Conservation (phyloP, 768 basidiomycete genomes). For the Dentipellis sp. region DNA sequence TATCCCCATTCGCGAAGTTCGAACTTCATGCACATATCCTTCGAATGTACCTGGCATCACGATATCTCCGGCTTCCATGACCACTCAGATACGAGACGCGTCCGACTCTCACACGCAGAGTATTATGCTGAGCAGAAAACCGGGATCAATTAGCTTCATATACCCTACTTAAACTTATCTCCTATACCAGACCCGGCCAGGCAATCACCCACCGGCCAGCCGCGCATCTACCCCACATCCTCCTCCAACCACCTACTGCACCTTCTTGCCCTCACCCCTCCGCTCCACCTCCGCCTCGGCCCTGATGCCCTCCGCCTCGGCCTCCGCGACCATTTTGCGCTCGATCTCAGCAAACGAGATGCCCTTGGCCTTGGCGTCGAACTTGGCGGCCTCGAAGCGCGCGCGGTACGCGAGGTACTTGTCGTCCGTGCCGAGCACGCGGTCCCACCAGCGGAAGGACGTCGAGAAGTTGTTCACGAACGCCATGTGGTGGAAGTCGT, state of each 20-base stretch:
- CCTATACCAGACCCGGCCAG: too few species aligned
- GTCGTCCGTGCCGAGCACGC: slow-evolving; percentile 80
- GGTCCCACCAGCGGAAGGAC: slow-evolving; percentile 91
- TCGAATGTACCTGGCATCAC: background rate
- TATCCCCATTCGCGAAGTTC: too few species aligned
- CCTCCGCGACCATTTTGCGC: slow-evolving; percentile 53
- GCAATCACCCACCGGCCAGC: too few species aligned
- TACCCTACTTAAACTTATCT: too few species aligned
- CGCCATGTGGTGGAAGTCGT: slow-evolving; percentile 98
- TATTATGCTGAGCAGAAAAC: too few species aligned
- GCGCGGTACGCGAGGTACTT: slow-evolving; percentile 80
- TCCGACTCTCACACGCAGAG: too few species aligned
- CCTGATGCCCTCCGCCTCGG: slow-evolving; percentile 62
- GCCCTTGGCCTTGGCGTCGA: slow-evolving; percentile 17
- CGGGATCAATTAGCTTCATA: too few species aligned
- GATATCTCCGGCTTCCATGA: too few species aligned
- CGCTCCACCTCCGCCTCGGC: slow-evolving; percentile 47
- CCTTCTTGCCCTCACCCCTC: slow-evolving; percentile 15
- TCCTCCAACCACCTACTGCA: background rate
- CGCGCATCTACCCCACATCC: too few species aligned
- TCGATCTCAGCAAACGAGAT: slow-evolving; percentile 42
- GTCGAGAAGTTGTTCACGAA: slow-evolving; percentile 93
- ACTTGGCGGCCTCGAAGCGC: slow-evolving; percentile 54
- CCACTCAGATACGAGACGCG: too few species aligned
- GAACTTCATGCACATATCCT: too few species aligned